phyloP scores from a whole-genome alignment of 75 land plant genomes.

The Adiantum capillusveneris region DNA sequence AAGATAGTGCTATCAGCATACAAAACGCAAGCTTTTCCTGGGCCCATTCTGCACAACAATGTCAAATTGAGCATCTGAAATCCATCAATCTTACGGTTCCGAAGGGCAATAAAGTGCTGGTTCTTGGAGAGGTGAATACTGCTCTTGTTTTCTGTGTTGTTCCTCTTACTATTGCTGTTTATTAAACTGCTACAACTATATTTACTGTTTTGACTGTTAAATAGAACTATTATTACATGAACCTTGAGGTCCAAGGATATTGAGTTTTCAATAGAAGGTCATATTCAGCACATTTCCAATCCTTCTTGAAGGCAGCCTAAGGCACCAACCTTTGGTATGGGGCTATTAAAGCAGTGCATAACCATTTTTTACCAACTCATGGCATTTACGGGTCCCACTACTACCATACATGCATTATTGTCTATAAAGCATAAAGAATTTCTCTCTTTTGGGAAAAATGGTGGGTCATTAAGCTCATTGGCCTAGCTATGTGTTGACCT shows the following conservation, averaged over 20 bases:
- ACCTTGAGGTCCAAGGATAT: neutral
- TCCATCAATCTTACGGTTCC: constrained; percentile 47
- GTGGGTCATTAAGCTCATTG: too few species aligned
- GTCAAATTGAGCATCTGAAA: constrained; percentile 21
- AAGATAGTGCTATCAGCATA: constrained; percentile 14
- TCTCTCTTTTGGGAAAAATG: too few species aligned
- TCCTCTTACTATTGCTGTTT: constrained; percentile 3
- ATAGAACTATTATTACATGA: neutral
- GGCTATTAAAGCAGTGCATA: too few species aligned
- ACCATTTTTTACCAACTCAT: too few species aligned
- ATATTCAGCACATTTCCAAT: too few species aligned
- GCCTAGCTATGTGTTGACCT: too few species aligned
- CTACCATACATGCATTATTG: too few species aligned
- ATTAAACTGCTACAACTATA: neutral
- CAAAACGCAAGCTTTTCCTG: too few species aligned
- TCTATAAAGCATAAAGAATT: too few species aligned
- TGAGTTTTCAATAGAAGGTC: neutral
- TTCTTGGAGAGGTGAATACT: constrained; percentile 76
- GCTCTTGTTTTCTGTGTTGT: neutral
- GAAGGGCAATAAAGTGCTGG: constrained; percentile 47
- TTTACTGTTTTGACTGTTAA: neutral
- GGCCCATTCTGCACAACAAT: constrained; percentile 31
- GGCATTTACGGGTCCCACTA: too few species aligned
- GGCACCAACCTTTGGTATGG: too few species aligned
- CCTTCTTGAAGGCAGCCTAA: too few species aligned